phyloP scores from a whole-genome alignment of 2,329 filamentous ascomycete species.

The Pleochaeta shiraiana region DNA sequence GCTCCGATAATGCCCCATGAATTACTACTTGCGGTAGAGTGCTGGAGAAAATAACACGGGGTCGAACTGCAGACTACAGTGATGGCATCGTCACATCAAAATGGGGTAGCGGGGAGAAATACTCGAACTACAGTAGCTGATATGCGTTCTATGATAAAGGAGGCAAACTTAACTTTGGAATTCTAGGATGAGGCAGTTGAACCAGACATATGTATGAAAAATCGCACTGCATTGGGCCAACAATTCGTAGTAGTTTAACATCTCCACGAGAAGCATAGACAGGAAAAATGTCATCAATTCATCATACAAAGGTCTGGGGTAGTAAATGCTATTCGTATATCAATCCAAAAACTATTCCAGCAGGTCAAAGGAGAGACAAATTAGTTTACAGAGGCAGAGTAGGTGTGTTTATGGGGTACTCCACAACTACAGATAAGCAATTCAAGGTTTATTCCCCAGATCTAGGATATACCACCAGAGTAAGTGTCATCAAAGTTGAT shows the following conservation, averaged over 20 bases:
- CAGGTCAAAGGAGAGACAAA: neutral
- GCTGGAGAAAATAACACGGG: too few species aligned
- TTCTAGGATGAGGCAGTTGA: too few species aligned
- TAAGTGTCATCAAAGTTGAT: too few species aligned
- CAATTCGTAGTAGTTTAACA: too few species aligned
- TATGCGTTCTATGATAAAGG: neutral
- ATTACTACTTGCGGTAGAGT: too few species aligned
- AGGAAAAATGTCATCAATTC: neutral
- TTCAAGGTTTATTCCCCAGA: neutral
- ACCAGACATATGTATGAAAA: too few species aligned
- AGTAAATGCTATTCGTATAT: neutral
- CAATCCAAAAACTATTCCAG: neutral
- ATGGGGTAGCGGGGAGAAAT: neutral
- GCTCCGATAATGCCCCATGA: too few species aligned
- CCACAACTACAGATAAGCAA: neutral
- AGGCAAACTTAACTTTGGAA: too few species aligned
- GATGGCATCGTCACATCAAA: neutral
- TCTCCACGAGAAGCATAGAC: neutral
- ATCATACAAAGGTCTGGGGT: neutral
- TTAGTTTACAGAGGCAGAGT: neutral
- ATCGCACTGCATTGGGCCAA: neutral
- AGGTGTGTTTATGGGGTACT: neutral
- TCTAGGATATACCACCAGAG: neutral
- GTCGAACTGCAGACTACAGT: neutral
- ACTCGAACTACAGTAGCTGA: neutral